Percentiles rank a stretch among this genome's conserved stretches.
These are phyloP conservation scores for Colletotrichum tanaceti DNA, from an alignment of 2,329 filamentous ascomycete species.

Conservation along the genomic window DNA sequence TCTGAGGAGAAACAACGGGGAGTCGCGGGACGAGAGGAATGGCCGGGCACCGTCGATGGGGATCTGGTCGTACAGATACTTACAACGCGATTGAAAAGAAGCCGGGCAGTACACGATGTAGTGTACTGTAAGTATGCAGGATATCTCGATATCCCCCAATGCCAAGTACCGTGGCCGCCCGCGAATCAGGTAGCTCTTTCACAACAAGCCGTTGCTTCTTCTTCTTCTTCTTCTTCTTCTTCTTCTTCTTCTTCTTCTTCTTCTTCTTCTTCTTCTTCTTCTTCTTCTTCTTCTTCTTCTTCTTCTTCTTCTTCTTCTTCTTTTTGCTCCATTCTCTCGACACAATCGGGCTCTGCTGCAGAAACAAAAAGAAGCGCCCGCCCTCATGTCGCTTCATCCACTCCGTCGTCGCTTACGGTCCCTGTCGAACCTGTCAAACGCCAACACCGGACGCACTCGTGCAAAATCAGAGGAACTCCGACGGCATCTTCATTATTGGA, in stretches of 20 bases:
- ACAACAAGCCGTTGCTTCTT: not conserved
- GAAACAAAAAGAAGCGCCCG: not conserved
- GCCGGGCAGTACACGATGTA: no score
- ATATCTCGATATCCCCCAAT: not conserved
- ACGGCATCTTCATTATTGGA: not conserved
- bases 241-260: no score
- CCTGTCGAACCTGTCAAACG: slow-evolving; percentile 22
- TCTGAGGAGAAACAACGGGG: not conserved
- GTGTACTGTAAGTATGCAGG: no score
- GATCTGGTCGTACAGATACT: not conserved
- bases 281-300: no score
- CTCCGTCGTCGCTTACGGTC: not conserved
- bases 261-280: no score
- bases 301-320: no score
- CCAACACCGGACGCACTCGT: not conserved
- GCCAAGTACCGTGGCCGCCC: not conserved
- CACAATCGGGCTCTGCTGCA: not conserved
- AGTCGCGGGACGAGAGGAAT: not conserved
- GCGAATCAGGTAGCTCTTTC: not conserved
- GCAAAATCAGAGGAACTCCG: not conserved
- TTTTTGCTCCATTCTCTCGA: not conserved
- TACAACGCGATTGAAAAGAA: not conserved
- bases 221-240: no score
- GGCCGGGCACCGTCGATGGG: not conserved
- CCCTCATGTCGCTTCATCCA: not conserved